Evolutionary conservation across 176 grass and related monocot genomes (phyloP), one percentile per base, ranked within the genome.

Genomic region (Avena eriantha): DNA sequence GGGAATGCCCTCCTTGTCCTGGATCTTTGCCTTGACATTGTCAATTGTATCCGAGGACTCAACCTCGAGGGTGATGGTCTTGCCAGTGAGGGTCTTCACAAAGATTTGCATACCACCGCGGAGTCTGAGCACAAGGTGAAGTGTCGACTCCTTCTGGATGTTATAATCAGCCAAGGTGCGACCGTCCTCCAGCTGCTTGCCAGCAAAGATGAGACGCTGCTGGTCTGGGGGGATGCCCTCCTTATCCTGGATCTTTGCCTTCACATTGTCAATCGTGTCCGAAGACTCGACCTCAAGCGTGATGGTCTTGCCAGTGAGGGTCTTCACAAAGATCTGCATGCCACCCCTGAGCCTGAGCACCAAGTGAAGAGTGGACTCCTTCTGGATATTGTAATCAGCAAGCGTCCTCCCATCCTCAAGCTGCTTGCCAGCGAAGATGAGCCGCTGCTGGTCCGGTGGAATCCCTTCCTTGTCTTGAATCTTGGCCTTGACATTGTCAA

Each of bases 391-490:
- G 47, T 48, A 48, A 48, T 48, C 92, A 2, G 92, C 95, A 4
- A 97, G 95, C 2, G 95, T 97, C 65, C 88, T 60, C 0, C 90
- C 92, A 7, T 97, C 95, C 34, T 94, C 88, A 3, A 97, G 95
- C 86, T 92, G 90, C 86, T 94, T 97, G 17, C 95, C 92, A 0
- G 88, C 90, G 43, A 93, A 94, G 90, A 97, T 94, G 66, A 97
- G 90, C 0, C 95, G 88, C 81, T 91, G 92, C 88, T 94, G 92
- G 84, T 97, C 92, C 26, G 95, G 90, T 1, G 95, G 90, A 73
- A 97, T 94, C 34, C 92, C 92, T 66, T 94, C 92, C 84, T 94
- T 94, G 87, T 94, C 92, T 89, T 94, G 92, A 77, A 94, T 94
- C 89, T 94, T 94, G 22, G 92, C 84, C 87, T 94, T 94, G 61